A percentile compares a stretch with the other conserved stretches of the same genome.
Conservation (phyloP, 169 alveolate species). For the Perkinsus olseni region DNA sequence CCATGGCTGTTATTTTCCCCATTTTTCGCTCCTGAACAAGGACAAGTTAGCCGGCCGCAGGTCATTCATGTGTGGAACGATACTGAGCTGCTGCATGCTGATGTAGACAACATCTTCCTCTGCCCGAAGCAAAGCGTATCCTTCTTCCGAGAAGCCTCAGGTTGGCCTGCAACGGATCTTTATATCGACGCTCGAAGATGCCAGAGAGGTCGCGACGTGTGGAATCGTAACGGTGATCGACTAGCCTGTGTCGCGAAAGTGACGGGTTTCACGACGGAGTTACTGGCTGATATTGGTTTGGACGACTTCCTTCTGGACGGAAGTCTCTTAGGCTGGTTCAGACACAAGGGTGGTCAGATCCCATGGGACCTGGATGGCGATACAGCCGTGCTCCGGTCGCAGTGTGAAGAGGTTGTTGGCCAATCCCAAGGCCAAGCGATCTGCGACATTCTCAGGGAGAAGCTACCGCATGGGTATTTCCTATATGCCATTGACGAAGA, state of each 20-base stretch:
- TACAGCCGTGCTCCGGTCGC: not conserved
- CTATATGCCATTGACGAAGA: not conserved
- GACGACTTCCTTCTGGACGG: not conserved
- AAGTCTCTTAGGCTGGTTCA: not conserved
- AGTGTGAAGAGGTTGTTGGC: not conserved
- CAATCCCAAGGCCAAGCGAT: not conserved
- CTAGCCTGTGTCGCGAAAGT: not conserved
- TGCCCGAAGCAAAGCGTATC: not conserved
- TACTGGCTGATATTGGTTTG: not conserved
- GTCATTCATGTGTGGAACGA: not conserved
- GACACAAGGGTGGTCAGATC: not conserved
- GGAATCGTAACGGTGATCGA: not conserved
- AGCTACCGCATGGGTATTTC: not conserved
- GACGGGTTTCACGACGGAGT: not conserved
- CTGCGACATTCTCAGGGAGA: not conserved
- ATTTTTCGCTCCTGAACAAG: not conserved
- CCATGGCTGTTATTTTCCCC: not conserved
- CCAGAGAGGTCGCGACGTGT: not conserved
- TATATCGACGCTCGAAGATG: not conserved
- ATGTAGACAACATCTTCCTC: not conserved
- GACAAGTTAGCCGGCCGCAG: not conserved
- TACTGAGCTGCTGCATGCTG: not conserved
- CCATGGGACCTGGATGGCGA: not conserved
- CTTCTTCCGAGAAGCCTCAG: not conserved
- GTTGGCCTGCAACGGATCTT: not conserved